Evolutionary conservation across 139 green algal species (phyloP).

Genomic region (Tetradesmus lagerheimii): DNA sequence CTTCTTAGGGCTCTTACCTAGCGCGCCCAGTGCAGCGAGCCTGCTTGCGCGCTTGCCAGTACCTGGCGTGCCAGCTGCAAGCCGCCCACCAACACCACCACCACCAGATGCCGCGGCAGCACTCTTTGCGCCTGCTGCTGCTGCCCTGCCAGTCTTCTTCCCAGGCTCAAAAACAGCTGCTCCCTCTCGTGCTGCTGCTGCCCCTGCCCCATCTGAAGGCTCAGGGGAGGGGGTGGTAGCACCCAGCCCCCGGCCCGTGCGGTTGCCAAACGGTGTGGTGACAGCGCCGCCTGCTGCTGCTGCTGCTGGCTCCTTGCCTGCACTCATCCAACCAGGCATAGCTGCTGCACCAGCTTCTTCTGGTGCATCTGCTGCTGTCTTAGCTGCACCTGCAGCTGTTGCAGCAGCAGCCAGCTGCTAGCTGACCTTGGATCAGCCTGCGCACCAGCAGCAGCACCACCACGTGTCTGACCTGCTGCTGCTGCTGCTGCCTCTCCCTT

Average conservation of each 20-base stretch:
- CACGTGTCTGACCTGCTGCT: neutral
- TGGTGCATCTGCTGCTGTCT: neutral
- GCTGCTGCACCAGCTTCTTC: neutral
- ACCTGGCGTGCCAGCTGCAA: neutral
- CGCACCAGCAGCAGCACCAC: neutral
- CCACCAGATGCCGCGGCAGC: neutral
- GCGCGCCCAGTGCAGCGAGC: neutral
- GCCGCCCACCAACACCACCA: neutral
- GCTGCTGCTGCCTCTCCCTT: neutral
- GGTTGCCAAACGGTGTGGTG: neutral
- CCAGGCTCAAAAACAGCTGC: neutral
- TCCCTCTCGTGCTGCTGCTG: neutral
- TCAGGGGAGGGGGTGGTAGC: neutral
- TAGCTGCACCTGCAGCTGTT: neutral
- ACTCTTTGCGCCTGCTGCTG: neutral
- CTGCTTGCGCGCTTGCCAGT: neutral
- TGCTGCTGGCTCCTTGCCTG: neutral
- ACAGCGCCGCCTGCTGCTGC: neutral
- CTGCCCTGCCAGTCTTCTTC: neutral
- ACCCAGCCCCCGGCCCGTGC: neutral
- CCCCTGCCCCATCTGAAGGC: neutral
- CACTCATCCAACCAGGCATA: constrained; percentile 2
- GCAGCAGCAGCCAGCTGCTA: too few relatives aligned
- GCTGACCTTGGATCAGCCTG: too few relatives aligned
- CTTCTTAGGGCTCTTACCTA: neutral